phyloP scores from a whole-genome alignment of 768 basidiomycete species.

The Russula sp. region DNA sequence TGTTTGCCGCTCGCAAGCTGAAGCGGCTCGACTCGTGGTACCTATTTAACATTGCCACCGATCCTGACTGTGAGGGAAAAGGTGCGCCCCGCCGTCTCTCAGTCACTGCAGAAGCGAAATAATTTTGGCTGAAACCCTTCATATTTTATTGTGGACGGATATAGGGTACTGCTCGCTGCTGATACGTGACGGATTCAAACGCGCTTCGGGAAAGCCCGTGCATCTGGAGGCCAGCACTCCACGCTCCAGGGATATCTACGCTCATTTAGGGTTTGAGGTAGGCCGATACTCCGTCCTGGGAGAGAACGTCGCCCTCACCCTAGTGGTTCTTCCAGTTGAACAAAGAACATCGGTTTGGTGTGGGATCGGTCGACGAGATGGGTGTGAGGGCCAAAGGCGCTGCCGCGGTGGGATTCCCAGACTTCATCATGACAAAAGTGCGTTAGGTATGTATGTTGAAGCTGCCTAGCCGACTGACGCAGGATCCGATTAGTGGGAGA shows the following conservation, averaged over 20 bases:
- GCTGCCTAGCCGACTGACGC: neutral
- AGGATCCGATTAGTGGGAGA: neutral
- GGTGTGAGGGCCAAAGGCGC: constrained; percentile 12
- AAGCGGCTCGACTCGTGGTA: constrained; percentile 23
- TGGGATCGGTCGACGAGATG: constrained; percentile 13
- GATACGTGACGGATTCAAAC: constrained; percentile 22
- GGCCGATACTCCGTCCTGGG: neutral
- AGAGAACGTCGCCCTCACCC: neutral
- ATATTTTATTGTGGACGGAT: too few species aligned
- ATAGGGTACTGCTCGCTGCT: constrained; percentile 24
- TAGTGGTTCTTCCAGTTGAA: constrained; percentile 1
- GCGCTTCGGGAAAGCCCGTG: constrained; percentile 21
- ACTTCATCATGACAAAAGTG: constrained; percentile 23
- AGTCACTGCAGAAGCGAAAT: neutral
- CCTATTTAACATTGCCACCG: constrained; percentile 18
- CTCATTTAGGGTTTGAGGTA: constrained; percentile 26
- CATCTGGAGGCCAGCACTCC: constrained; percentile 24
- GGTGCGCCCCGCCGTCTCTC: constrained; percentile 3
- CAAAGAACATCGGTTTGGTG: constrained; percentile 16
- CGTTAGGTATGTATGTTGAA: neutral
- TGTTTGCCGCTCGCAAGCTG: constrained; percentile 15
- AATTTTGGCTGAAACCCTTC: too few species aligned
- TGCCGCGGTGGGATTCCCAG: constrained; percentile 16
- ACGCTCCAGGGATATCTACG: constrained; percentile 23
- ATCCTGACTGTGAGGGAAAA: constrained; percentile 21